Evolutionary conservation across 2,329 filamentous ascomycete species (phyloP).

Genomic region (Xylaria sp.): DNA sequence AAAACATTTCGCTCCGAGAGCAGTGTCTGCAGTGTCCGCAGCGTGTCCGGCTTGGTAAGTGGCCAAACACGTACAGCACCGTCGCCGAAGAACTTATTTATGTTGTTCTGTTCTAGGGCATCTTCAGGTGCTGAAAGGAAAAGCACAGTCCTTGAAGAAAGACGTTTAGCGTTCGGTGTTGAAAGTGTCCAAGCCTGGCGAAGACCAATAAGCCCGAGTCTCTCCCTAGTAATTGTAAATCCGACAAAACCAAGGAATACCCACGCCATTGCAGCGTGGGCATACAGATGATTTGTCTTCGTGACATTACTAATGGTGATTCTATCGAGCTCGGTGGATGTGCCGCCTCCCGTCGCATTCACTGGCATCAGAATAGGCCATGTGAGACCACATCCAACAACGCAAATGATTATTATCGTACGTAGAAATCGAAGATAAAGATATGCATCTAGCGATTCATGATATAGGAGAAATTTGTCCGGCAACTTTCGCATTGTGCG

Average conservation of each 20-base stretch:
- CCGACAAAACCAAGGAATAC: conserved; percentile 89
- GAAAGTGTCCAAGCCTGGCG: conserved; percentile 94
- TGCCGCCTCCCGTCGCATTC: conserved; percentile 82
- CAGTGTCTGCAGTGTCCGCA: conserved; percentile 81
- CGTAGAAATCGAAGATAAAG: conserved; percentile 88
- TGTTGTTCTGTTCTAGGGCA: conserved; percentile 78
- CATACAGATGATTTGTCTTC: conserved; percentile 76
- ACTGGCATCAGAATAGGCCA: conserved; percentile 88
- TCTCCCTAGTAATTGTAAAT: conserved; percentile 88
- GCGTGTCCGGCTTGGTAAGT: conserved; percentile 74
- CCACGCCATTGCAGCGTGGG: conserved; percentile 83
- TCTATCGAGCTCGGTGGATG: conserved; percentile 72
- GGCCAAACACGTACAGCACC: conserved; percentile 88
- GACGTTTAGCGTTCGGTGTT: conserved; percentile 81
- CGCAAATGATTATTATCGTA: conserved; percentile 78
- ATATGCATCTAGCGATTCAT: conserved; percentile 89
- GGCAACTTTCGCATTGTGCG: conserved; percentile 58
- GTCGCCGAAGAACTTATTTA: conserved; percentile 81
- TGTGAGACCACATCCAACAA: conserved; percentile 82
- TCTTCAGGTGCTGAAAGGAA: conserved; percentile 85
- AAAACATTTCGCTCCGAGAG: conserved; percentile 80
- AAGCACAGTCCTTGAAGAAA: conserved; percentile 92
- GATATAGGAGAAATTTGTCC: conserved; percentile 84
- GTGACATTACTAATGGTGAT: conserved; percentile 66
- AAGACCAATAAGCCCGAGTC: conserved; percentile 92